Evolutionary conservation across 1,139 yeast genomes (phyloP).

Genomic region (Hemisphaericaspora subhashii): DNA sequence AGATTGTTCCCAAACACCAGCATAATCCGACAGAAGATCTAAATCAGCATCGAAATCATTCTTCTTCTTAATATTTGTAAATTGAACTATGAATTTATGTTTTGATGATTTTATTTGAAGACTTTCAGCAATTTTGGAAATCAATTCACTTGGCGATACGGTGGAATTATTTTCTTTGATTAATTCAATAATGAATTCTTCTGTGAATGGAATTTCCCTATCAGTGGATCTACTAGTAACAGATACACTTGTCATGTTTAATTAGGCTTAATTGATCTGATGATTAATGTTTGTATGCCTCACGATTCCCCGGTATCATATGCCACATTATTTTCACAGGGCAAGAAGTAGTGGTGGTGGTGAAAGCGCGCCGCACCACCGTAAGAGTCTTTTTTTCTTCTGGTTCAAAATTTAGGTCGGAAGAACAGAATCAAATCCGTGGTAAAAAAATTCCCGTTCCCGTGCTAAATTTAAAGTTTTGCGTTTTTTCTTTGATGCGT

Average conservation of each 20-base stretch:
- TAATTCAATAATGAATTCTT: slow-evolving; percentile 12
- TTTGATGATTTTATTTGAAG: slow-evolving; percentile 35
- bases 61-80: slow-evolving; percentile 21
- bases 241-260: slow-evolving; percentile 1
- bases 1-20: slow-evolving; percentile 41
- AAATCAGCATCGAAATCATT: slow-evolving; percentile 16
- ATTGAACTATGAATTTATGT: slow-evolving; percentile 36
- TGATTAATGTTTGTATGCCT: no score
- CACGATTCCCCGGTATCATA: no score
- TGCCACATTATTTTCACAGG: no score
- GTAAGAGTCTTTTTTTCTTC: no score
- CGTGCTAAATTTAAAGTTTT: no score
- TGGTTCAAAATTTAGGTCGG: no score
- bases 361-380: no score
- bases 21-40: slow-evolving; percentile 26
- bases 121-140: slow-evolving; percentile 15
- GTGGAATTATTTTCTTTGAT: slow-evolving; percentile 5
- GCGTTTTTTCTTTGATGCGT: no score
- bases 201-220: slow-evolving; percentile 14
- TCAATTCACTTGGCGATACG: slow-evolving; percentile 6
- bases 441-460: no score
- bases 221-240: slow-evolving; percentile 10
- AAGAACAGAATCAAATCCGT: no score
- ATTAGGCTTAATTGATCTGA: no score
- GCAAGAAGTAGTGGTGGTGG: no score